Conservation (phyloP, 2,329 filamentous ascomycete species). For the Tolypocladium tundrense region DNA sequence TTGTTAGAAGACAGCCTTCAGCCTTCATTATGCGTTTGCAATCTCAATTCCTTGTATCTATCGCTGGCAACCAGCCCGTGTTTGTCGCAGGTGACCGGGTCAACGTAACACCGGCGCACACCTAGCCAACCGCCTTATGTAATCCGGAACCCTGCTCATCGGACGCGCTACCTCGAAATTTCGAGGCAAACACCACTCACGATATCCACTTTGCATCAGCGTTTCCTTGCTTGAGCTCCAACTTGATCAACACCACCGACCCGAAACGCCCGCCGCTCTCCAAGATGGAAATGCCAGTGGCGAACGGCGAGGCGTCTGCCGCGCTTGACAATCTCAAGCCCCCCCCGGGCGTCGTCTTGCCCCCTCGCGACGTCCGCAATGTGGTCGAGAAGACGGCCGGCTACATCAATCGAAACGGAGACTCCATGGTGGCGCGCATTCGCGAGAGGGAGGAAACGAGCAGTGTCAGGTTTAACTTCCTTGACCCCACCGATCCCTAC, state of each 20-base stretch:
- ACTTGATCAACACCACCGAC: neutral
- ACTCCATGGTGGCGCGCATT: constrained; percentile 71
- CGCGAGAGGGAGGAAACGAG: constrained; percentile 70
- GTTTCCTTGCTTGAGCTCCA: neutral
- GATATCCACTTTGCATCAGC: neutral
- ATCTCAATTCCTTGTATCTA: no score
- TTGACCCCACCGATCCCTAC: constrained; percentile 73
- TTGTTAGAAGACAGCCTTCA: neutral
- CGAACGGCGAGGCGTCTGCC: constrained; percentile 41
- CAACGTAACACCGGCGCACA: neutral
- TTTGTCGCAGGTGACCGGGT: neutral
- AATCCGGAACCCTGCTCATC: neutral
- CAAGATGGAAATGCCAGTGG: neutral
- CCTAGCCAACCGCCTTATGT: neutral
- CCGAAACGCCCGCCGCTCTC: neutral
- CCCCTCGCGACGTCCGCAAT: constrained; percentile 76
- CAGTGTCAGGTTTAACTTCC: constrained; percentile 73
- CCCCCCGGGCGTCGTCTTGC: constrained; percentile 74
- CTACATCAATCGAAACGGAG: constrained; percentile 64
- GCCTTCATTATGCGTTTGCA: neutral
- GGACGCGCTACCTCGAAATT: neutral
- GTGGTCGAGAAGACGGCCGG: constrained; percentile 91
- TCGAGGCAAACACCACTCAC: neutral
- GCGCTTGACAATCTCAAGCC: constrained; percentile 61
- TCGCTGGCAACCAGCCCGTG: neutral